Percentiles rank a stretch among this genome's conserved stretches.
Evolutionary conservation across 345 rosid species (phyloP).

Genomic region (Iberis pinnata): DNA sequence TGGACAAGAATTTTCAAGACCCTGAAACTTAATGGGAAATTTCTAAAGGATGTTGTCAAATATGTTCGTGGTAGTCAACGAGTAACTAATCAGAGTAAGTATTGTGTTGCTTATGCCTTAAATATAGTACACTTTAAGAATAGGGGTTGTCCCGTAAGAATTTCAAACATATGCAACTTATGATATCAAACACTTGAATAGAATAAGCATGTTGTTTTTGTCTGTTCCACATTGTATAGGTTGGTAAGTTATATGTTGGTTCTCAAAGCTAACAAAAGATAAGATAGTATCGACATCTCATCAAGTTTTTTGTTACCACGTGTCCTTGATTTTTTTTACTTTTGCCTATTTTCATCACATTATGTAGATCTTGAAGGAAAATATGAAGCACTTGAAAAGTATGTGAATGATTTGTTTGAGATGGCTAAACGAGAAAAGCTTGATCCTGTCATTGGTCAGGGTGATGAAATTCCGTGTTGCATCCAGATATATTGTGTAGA

Average conservation of each 20-base stretch:
- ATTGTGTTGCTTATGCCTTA: no score
- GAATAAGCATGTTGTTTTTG: no score
- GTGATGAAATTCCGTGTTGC: slow-evolving; percentile 81
- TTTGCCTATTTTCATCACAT: no score
- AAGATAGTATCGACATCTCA: neutral
- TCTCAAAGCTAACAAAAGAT: neutral
- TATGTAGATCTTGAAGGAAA: slow-evolving; percentile 87
- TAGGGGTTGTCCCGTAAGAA: neutral
- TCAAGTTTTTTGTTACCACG: neutral
- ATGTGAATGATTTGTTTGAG: slow-evolving; percentile 84
- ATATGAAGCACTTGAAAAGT: slow-evolving; percentile 74
- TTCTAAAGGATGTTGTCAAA: slow-evolving; percentile 54
- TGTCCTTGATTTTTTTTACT: no score
- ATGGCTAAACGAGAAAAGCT: slow-evolving; percentile 88
- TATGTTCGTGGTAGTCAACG: slow-evolving; percentile 80
- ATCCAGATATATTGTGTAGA: slow-evolving; percentile 82
- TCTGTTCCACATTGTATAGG: no score
- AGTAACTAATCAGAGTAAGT: slow-evolving; percentile 83
- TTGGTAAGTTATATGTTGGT: neutral
- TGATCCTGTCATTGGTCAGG: slow-evolving; percentile 91
- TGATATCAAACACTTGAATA: no score
- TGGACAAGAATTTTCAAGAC: slow-evolving; percentile 56
- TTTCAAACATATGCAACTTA: no score
- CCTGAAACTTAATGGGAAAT: slow-evolving; percentile 52
- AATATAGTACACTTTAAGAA: no score